phyloP scores from a whole-genome alignment of 2,329 filamentous ascomycete genomes.

The Apiospora koreana region DNA sequence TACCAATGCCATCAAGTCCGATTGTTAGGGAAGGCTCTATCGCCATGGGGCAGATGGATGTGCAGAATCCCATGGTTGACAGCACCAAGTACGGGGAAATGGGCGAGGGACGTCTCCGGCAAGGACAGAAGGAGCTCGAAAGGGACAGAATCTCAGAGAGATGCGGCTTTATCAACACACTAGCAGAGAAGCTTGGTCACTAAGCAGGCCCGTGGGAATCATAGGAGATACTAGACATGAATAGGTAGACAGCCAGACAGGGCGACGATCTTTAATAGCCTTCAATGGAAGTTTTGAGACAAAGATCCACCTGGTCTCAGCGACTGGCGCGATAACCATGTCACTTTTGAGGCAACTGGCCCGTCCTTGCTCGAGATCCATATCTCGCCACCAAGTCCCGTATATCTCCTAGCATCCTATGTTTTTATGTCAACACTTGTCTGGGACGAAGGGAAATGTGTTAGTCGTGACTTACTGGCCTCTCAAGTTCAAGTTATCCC shows the following conservation, averaged over 20 bases:
- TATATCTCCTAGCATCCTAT: not conserved
- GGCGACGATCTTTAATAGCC: too few relatives aligned
- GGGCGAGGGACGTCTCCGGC: conserved; percentile 4
- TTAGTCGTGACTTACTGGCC: not conserved
- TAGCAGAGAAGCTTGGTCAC: conserved; percentile 23
- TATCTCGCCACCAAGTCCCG: not conserved
- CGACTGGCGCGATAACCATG: too few relatives aligned
- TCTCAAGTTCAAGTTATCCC: not conserved
- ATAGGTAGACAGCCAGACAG: too few relatives aligned
- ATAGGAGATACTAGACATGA: too few relatives aligned
- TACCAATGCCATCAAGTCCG: not conserved
- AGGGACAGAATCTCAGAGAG: conserved; percentile 22
- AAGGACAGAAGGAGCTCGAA: conserved; percentile 18
- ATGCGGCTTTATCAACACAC: conserved; percentile 23
- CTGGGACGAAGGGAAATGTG: not conserved
- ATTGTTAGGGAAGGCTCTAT: not conserved
- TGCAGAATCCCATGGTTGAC: conserved; percentile 17
- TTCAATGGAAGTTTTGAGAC: too few relatives aligned
- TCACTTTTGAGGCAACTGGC: not conserved
- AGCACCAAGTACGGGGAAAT: conserved; percentile 21
- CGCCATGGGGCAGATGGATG: not conserved
- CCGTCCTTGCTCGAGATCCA: not conserved
- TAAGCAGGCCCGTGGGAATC: too few relatives aligned
- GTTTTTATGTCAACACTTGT: not conserved
- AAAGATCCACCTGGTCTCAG: too few relatives aligned